Evolutionary conservation across 1,284 basidiomycete genomes (phyloP), one percentile per base, ranked within the genome.

Genomic region (Xanthoconium separans): DNA sequence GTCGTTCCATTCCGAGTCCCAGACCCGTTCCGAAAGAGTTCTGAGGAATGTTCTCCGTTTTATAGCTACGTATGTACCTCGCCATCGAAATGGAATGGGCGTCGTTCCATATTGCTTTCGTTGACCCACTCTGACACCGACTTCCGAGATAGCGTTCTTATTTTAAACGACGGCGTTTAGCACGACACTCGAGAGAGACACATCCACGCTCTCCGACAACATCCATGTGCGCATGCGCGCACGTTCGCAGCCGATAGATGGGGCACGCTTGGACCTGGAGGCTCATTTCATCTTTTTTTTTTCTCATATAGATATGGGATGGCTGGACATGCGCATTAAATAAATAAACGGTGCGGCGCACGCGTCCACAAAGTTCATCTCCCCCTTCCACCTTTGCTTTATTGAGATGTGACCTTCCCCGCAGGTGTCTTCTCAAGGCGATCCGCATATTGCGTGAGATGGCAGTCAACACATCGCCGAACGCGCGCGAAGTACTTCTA

Each of bases 351-450:
- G 39, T 36, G 48, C 41, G 36, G 36, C 43, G 31, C 63, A 54
- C 58, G 54, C 30, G 61, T 37, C 50, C 16, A 50, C 47, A 47
- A 56, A 44, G 50, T 43, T 27, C 50, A 61, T 51, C 27, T 58
- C 16, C 39, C 48, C 27, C 27, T 27, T 58, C 16, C 39, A 46
- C 27, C 27, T 7, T 27, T 27, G 27, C 44, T 43, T 44, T 37
- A 54, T 55, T 43, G 36, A 51, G 20, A 27, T 31, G 44, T 18
- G 39, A 48, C 48, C 27, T 44, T 59, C 13, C 33, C 50, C 39
- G 18, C 50, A 54, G 47, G 44, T 29, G 22, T 20, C 66, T 67
- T 65, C 63, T 24, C 63, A 43, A 56, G 53, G 50, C 44, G 66
- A 65, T 65, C 63, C 65, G 36, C 63, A 34, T 42, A 39, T 41